Evolutionary conservation across 495 filamentous ascomycete species (phyloP), one percentile per base, ranked within the genome.

Genomic region (Ramalina intermedia): DNA sequence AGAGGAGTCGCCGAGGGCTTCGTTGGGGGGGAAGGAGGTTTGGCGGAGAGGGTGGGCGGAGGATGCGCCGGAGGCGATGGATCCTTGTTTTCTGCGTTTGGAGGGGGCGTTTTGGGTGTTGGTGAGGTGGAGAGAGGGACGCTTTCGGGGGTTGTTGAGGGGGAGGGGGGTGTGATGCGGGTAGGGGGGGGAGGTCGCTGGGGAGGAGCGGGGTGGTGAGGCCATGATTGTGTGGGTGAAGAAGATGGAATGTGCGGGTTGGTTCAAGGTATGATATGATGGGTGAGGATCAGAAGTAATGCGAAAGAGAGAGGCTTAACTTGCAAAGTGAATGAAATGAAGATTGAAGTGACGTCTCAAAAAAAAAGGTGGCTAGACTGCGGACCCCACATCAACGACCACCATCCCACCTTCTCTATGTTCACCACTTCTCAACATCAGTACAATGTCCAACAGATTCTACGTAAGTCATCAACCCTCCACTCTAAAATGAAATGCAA

Each of bases 1-100:
- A 7, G 29, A 24, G 4, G 55, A 60, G 41, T 70, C 63, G 29
- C 72, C 59, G 23, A 59, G 63, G 1, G 60, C 56, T 53, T 74
- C 71, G 43, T 74, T 68, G 4, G 77, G 84, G 0, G 87, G 83
- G 63, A 93, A 94, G 0, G 88, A 90, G 43, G 88, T 91, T 58
- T 94, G 87, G 26, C 88, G 84, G 17, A 95, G 81, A 9, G 84
- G 85, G 61, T 93, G 86, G 7, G 72, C 70, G 16, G 78, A 76
- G 63, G 63, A 18, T 60, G 59, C 26, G 65, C 68, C 35, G 9
- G 65, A 65, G 45, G 57, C 54, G 36, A 65, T 55, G 11, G 76
- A 79, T 50, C 72, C 65, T 41, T 69, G 66, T 57, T 84, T 84
- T 47, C 82, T 78, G 37, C 82, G 78, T 56, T 82, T 84, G 11